Evolutionary conservation across 2,329 filamentous ascomycete species (phyloP).

Genomic region (Exophiala oligosperma): DNA sequence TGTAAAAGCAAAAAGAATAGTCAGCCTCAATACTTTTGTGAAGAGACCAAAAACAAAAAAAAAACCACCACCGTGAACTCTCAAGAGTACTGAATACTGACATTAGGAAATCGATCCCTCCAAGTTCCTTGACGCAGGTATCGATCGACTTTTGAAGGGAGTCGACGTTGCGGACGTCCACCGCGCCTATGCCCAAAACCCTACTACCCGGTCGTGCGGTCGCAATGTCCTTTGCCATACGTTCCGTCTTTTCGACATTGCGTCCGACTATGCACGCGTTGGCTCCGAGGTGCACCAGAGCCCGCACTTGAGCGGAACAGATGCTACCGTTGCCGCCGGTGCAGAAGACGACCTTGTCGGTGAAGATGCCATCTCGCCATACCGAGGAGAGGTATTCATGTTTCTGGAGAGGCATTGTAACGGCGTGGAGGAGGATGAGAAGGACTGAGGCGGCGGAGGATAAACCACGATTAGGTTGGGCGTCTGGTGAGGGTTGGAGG

Average conservation of each 20-base stretch:
- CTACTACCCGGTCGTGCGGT: conserved; percentile 74
- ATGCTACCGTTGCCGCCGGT: conserved; percentile 88
- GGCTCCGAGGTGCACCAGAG: conserved; percentile 85
- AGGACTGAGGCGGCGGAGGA: not conserved
- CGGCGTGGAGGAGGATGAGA: not conserved
- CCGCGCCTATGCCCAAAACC: conserved; percentile 78
- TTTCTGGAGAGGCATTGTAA: conserved; percentile 66
- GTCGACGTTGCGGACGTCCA: conserved; percentile 72
- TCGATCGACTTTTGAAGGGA: conserved; percentile 73
- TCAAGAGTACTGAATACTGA: conserved; percentile 43
- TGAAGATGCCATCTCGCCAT: conserved; percentile 88
- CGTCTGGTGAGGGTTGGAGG: too few relatives aligned
- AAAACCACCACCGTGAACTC: not conserved
- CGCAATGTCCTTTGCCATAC: conserved; percentile 76
- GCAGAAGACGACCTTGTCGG: conserved; percentile 87
- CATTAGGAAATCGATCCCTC: conserved; percentile 90
- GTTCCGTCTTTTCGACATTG: conserved; percentile 83
- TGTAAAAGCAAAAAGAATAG: too few relatives aligned
- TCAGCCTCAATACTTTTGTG: too few relatives aligned
- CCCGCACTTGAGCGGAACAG: conserved; percentile 89
- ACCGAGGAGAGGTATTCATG: conserved; percentile 77
- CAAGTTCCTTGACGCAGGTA: conserved; percentile 77
- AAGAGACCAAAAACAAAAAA: too few relatives aligned
- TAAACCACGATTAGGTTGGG: too few relatives aligned
- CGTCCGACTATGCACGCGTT: conserved; percentile 93